Evolutionary conservation across 805 yeast species (phyloP), one percentile per base, ranked within the genome.

Genomic region (Pichia scutulata): DNA sequence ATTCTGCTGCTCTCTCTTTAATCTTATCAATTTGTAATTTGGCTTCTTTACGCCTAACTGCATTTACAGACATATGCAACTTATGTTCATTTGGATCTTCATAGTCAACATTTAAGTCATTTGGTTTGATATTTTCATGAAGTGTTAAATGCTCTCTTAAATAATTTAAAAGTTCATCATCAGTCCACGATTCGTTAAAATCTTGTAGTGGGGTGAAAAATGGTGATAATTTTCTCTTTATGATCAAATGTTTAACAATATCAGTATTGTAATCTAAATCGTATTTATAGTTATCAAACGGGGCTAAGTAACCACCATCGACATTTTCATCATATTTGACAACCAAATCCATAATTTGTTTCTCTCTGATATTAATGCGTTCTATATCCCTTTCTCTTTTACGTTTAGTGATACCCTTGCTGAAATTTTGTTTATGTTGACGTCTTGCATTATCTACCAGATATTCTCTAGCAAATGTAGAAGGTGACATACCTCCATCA

Each of bases 261-360:
- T 77, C 77, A 16, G 86, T 77, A 59, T 84, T 78, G 68, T 80
- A 92, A 64, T 87, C 96, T 49, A 84, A 65, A 57, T 81, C 83
- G 44, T 85, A 81, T 55, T 82, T 78, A 67, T 92, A 92, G 30
- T 86, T 86, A 2, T 97, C 97, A 67, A 78, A 87, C 0, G 98
- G 97, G 1, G 95, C 96, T 55, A 92, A 68, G 62, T 71, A 89
- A 2, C 99, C 99, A 19, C 99, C 99, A 68, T 93, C 98, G 16
- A 92, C 96, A 55, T 72, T 79, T 60, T 88, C 95, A 39, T 72
- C 72, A 58, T 66, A 76, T 53, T 75, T 71, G 2, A 86, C 88
- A 22, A 86, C 69, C 48, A 86, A 68, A 23, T 80, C 75, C 54
- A 69, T 58, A 48, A 77, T 78, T 57, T 81, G 88, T 18, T 67